phyloP scores from a whole-genome alignment of 2,329 filamentous ascomycete species.

The Graphilbum sp. region DNA sequence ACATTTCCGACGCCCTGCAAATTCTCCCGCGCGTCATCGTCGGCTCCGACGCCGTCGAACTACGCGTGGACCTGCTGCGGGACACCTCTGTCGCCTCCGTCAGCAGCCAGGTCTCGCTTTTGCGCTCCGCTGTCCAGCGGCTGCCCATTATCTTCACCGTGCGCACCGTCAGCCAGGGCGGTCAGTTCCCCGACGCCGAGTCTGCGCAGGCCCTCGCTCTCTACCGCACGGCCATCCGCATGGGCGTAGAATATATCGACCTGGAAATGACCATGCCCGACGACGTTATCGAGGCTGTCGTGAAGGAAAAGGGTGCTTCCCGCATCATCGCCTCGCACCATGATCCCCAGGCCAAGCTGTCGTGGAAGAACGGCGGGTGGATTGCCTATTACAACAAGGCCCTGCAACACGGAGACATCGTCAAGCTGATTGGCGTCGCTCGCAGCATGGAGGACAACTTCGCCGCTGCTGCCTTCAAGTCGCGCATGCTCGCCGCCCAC shows the following conservation, averaged over 20 bases:
- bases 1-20: conserved; percentile 45
- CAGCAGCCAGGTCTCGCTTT: conserved; percentile 61
- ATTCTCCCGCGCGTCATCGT: conserved; percentile 58
- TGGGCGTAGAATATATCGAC: conserved; percentile 86
- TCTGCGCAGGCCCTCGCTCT: conserved; percentile 55
- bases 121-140: conserved; percentile 45
- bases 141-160: conserved; percentile 80
- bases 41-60: conserved; percentile 82
- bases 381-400: conserved; percentile 79
- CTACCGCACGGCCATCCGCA: conserved; percentile 61
- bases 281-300: conserved; percentile 52
- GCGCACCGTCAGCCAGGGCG: conserved; percentile 71
- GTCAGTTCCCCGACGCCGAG: conserved; percentile 66
- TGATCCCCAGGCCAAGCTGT: conserved; percentile 61
- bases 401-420: conserved; percentile 75
- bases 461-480: conserved; percentile 65
- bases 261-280: conserved; percentile 78
- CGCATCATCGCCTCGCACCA: conserved; percentile 93
- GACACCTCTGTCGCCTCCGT: conserved; percentile 65
- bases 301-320: conserved; percentile 50
- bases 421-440: conserved; percentile 84
- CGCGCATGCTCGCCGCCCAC: conserved; percentile 55
- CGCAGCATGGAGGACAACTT: conserved; percentile 71
- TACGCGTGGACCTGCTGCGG: conserved; percentile 79
- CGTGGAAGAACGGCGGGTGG: conserved; percentile 91